Percentiles rank a stretch among this genome's conserved stretches.
phyloP scores from a whole-genome alignment of 495 filamentous ascomycete genomes.

The Xylaria sp. region DNA sequence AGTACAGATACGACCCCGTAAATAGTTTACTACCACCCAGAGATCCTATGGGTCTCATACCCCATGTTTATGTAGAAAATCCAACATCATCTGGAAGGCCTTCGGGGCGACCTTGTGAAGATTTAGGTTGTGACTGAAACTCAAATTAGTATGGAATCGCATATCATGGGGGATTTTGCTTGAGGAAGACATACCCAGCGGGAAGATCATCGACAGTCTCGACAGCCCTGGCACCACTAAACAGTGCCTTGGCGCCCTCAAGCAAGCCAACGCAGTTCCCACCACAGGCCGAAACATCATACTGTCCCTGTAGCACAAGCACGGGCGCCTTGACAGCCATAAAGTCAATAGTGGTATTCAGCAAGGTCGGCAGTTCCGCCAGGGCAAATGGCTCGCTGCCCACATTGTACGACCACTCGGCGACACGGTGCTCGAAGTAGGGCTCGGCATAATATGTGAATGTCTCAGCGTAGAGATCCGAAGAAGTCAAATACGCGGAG shows the following conservation, averaged over 20 bases:
- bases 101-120: constrained; percentile 38
- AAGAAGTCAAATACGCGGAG: constrained; percentile 33
- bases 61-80: constrained; percentile 14
- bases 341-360: constrained; percentile 25
- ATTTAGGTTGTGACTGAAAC: constrained; percentile 36
- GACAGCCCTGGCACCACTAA: constrained; percentile 9
- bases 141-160: neutral
- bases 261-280: constrained; percentile 39
- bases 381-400: constrained; percentile 40
- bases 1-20: neutral
- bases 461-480: constrained; percentile 2
- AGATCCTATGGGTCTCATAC: neutral
- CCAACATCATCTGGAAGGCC: constrained; percentile 34
- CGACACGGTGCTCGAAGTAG: constrained; percentile 37
- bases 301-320: constrained; percentile 36
- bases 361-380: constrained; percentile 35
- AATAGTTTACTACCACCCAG: neutral
- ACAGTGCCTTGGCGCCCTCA: constrained; percentile 27
- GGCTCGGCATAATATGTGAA: constrained; percentile 32
- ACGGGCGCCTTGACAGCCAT: constrained; percentile 27
- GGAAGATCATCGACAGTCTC: constrained; percentile 13
- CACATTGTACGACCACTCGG: constrained; percentile 34
- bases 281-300: constrained; percentile 38
- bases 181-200: neutral
- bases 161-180: neutral